Percentiles rank a stretch among this genome's conserved stretches.
Evolutionary conservation across 2,329 filamentous ascomycete species (phyloP).

Genomic region (Penicillium sp.): DNA sequence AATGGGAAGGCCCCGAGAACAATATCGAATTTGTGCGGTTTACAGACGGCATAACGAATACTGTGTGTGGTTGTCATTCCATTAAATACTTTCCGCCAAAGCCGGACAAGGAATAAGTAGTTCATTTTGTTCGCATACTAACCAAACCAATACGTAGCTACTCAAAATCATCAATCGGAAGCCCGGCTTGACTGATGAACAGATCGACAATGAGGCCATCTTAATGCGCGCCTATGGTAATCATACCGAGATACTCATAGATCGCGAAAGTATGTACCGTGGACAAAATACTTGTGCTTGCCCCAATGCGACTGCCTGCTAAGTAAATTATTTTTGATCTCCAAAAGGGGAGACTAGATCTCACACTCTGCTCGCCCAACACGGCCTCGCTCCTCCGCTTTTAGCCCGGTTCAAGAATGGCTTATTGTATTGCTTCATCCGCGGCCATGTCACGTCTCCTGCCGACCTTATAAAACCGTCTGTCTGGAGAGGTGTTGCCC

Average conservation of each 20-base stretch:
- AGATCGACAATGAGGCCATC: conserved; percentile 79
- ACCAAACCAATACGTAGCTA: conserved; percentile 33
- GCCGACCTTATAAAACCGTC: conserved; percentile 71
- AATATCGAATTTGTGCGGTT: conserved; percentile 83
- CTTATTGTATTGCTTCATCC: conserved; percentile 88
- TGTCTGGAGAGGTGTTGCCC: conserved; percentile 79
- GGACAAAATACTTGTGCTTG: conserved; percentile 16
- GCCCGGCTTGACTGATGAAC: conserved; percentile 66
- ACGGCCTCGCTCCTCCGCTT: conserved; percentile 78
- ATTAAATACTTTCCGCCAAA: neutral
- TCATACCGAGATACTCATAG: conserved; percentile 91
- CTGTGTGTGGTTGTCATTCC: conserved; percentile 47
- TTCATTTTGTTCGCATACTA: conserved; percentile 11
- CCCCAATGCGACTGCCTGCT: conserved; percentile 33
- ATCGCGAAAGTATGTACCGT: conserved; percentile 68
- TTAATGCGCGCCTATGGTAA: conserved; percentile 90
- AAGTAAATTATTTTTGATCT: conserved; percentile 24
- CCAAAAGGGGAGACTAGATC: conserved; percentile 56
- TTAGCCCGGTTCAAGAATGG: conserved; percentile 93
- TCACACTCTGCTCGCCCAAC: conserved; percentile 80
- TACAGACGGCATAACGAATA: conserved; percentile 98
- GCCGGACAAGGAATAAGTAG: conserved; percentile 19
- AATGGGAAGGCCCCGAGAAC: conserved; percentile 72
- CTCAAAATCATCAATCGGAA: conserved; percentile 49
- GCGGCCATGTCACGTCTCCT: conserved; percentile 73